phyloP scores from a whole-genome alignment of 2,329 filamentous ascomycete genomes.

The Aaosphaeria pasadenensis region DNA sequence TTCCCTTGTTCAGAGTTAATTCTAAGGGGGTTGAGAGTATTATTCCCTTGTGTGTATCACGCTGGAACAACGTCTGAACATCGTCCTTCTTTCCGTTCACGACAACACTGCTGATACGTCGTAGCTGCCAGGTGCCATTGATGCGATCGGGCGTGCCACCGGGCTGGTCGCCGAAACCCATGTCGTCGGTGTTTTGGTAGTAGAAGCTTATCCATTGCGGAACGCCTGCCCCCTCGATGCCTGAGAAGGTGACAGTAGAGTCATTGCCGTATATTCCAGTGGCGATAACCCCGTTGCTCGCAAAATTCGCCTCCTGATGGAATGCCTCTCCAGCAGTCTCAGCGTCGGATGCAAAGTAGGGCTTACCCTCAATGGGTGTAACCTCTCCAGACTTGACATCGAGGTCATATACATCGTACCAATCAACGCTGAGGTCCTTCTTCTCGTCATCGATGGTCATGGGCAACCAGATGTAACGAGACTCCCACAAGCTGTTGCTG shows the following conservation, averaged over 20 bases:
- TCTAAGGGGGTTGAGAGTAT: conserved; percentile 57
- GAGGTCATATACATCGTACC: conserved; percentile 58
- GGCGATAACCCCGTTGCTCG: conserved; percentile 45
- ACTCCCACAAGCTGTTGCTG: conserved; percentile 56
- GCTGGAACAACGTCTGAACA: conserved; percentile 51
- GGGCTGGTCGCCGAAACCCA: conserved; percentile 56
- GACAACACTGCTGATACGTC: conserved; percentile 59
- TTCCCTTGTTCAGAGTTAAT: conserved; percentile 53
- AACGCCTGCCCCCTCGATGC: conserved; percentile 49
- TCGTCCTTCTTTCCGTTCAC: conserved; percentile 53
- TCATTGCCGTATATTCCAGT: conserved; percentile 56
- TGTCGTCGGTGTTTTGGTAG: conserved; percentile 60
- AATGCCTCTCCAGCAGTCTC: conserved; percentile 48
- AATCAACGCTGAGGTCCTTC: conserved; percentile 49
- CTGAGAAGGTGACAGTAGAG: conserved; percentile 52
- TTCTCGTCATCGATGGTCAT: conserved; percentile 52
- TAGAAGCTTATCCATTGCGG: conserved; percentile 59
- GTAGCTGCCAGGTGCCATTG: conserved; percentile 57
- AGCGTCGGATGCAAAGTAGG: conserved; percentile 48
- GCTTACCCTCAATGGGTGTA: conserved; percentile 45
- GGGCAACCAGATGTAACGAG: conserved; percentile 57
- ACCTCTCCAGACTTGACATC: conserved; percentile 44
- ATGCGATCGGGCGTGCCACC: conserved; percentile 59
- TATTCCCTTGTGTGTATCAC: conserved; percentile 59
- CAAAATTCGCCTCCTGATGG: conserved; percentile 56